phyloP scores from a whole-genome alignment of 2,329 filamentous ascomycete genomes.

The Colletotrichum acutatum region DNA sequence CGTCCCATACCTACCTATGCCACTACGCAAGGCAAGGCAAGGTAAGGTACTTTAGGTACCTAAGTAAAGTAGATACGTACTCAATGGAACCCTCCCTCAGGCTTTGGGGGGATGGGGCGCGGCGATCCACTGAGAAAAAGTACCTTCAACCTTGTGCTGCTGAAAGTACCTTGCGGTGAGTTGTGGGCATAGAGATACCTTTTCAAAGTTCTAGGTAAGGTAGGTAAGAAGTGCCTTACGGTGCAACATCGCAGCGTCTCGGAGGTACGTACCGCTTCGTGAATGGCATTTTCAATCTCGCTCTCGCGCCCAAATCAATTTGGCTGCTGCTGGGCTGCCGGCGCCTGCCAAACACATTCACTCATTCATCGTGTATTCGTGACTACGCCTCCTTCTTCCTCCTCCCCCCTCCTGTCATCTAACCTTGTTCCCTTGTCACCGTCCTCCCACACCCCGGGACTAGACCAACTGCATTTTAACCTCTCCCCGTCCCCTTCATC shows the following conservation, averaged over 20 bases:
- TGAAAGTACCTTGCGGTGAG: background rate
- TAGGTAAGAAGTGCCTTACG: no score
- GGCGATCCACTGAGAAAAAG: background rate
- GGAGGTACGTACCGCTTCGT: background rate
- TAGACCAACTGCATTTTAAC: background rate
- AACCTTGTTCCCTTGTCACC: background rate
- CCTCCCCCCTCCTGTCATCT: conserved; percentile 1
- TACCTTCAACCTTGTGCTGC: background rate
- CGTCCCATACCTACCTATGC: background rate
- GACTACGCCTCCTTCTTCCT: conserved; percentile 27
- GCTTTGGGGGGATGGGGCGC: background rate
- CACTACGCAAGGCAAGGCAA: background rate
- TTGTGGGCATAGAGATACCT: background rate
- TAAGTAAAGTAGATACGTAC: background rate
- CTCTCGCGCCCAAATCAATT: conserved; percentile 5
- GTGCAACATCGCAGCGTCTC: background rate
- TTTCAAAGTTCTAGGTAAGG: background rate
- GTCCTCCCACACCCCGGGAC: background rate
- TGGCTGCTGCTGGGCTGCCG: background rate
- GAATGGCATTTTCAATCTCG: conserved; percentile 6
- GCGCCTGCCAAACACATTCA: background rate
- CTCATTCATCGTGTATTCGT: conserved; percentile 11
- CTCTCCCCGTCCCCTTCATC: conserved; percentile 4
- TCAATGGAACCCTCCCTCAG: background rate
- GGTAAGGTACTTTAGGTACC: background rate